phyloP scores from a whole-genome alignment of 176 grass and related monocot genomes.

The Rhynchospora tenuis region DNA sequence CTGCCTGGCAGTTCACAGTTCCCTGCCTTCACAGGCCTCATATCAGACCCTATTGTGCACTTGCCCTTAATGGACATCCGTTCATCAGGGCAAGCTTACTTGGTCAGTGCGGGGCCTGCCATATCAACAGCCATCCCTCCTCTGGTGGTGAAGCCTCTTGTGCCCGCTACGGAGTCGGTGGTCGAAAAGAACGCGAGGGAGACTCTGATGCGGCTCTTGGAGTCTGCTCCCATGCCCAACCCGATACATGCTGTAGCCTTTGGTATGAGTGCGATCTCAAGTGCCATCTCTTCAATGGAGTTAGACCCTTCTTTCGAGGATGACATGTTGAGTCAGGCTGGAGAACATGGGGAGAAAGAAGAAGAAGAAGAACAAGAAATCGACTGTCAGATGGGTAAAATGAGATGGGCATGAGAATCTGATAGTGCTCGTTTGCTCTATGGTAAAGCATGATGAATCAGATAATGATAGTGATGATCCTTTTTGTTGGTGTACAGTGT shows the following conservation, averaged over 20 bases:
- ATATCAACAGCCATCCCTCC: constrained; percentile 62
- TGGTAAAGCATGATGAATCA: neutral
- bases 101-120: constrained; percentile 76
- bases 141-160: constrained; percentile 47
- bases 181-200: constrained; percentile 85
- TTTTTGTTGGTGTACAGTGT: constrained; percentile 6
- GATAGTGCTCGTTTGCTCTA: constrained; percentile 10
- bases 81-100: constrained; percentile 74
- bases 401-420: constrained; percentile 14
- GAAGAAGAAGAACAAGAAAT: constrained; percentile 16
- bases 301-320: neutral
- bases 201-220: constrained; percentile 78
- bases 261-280: constrained; percentile 3
- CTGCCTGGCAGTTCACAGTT: constrained; percentile 55
- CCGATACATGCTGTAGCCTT: neutral
- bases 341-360: constrained; percentile 50
- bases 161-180: constrained; percentile 55
- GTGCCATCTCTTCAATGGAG: neutral
- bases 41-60: constrained; percentile 97
- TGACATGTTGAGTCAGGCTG: constrained; percentile 6
- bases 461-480: neutral
- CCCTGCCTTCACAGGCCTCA: constrained; percentile 72
- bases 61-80: constrained; percentile 82
- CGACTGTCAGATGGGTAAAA: neutral
- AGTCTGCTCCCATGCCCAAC: constrained; percentile 39